Base-by-base conservation (phyloP, 805 yeast genomes). In the Saccharomyces cerevisiae region DNA sequence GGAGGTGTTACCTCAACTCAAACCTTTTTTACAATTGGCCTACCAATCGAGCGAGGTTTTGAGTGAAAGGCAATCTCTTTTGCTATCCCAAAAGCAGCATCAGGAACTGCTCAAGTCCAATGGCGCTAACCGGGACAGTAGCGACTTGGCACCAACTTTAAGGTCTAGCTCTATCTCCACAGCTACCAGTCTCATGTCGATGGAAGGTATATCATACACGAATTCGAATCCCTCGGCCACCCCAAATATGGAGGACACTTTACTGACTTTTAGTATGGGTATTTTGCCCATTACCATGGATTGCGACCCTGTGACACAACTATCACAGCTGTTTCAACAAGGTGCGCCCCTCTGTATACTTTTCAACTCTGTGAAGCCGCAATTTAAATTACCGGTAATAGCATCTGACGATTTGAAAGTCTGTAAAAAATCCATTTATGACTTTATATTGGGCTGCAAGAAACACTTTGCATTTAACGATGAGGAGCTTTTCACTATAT, bases 301-400 rank as follows among this genome's bases (percentile, higher is more conserved):
- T 59, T 86, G 88, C 64, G 99, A 94, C 68, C 97, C 98, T 2
- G 97, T 88, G 2, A 89, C 97, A 1, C 91, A 89, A 58, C 68
- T 94, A 47, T 87, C 96, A 82, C 84, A 89, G 60, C 73, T 94
- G 32, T 84, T 94, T 64, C 95, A 92, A 63, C 89, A 87, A 64
- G 99, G 98, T 10, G 85, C 95, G 2, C 96, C 98, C 3, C 74
- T 94, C 46, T 91, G 98, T 69, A 79, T 89, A 46, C 73, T 92
- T 6, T 89, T 86, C 75, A 92, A 94, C 70, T 75, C 82, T 13
- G 77, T 89, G 22, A 77, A 76, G 53, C 84, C 85, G 1, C 77
- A 77, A 41, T 76, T 78, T 53, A 81, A 83, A 53, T 73, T 86
- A 48, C 78, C 85, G 1, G 79, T 84, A 14, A 81, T 85, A 6